These are phyloP conservation scores for Diaporthe humulicola DNA, from an alignment of 2,329 filamentous ascomycete species.

Conservation along the genomic window DNA sequence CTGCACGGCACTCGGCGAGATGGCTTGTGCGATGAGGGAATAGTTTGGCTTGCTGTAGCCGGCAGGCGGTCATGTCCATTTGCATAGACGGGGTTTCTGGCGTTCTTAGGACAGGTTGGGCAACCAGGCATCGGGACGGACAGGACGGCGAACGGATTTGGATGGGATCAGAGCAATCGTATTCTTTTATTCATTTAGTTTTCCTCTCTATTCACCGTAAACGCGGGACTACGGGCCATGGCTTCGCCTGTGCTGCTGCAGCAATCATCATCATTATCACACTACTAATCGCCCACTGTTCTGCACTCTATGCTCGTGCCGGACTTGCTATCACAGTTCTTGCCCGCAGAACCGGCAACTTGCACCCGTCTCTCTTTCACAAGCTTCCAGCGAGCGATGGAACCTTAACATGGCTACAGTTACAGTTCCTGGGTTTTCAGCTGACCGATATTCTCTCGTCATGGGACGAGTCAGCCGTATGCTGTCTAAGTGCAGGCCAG, in stretches of 20 bases:
- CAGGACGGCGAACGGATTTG: conserved; percentile 35
- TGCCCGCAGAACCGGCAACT: background rate
- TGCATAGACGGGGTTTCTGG: conserved; percentile 27
- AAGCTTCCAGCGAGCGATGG: conserved; percentile 2
- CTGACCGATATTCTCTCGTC: conserved; percentile 21
- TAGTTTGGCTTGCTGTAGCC: conserved; percentile 8
- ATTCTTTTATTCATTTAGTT: background rate
- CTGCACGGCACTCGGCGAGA: background rate
- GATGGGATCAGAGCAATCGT: conserved; percentile 16
- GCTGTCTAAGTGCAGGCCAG: conserved; percentile 7
- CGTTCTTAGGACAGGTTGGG: background rate
- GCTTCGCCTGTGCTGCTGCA: conserved; percentile 12
- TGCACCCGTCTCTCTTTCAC: background rate
- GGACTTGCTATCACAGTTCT: background rate
- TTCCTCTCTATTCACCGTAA: background rate
- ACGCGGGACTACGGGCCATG: background rate
- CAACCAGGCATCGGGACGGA: conserved; percentile 11
- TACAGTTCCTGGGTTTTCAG: conserved; percentile 6
- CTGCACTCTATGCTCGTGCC: background rate
- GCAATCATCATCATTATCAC: background rate
- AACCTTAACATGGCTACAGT: conserved; percentile 4
- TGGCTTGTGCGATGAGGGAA: background rate
- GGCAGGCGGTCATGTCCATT: background rate
- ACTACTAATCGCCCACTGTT: background rate
- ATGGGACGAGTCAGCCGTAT: conserved; percentile 26